A percentile compares a stretch with the other conserved stretches of the same genome.
Evolutionary conservation across 495 filamentous ascomycete genomes (phyloP).

Genomic region (Patellaria atrata): DNA sequence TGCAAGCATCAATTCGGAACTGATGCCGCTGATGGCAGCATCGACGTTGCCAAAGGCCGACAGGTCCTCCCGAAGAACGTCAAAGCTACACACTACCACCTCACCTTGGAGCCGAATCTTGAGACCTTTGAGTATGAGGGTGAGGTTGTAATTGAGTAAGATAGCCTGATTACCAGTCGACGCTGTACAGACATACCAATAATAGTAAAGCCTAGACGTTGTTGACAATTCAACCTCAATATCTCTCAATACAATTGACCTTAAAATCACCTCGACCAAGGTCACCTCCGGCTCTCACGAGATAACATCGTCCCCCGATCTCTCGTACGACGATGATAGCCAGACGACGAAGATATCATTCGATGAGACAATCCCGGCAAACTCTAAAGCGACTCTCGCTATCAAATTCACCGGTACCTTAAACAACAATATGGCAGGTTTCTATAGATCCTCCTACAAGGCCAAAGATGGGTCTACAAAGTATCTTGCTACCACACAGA

Average conservation of each 20-base stretch:
- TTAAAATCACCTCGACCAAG: constrained; percentile 66
- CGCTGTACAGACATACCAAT: too few species aligned
- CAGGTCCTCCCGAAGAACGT: constrained; percentile 55
- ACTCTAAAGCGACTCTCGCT: constrained; percentile 46
- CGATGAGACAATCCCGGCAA: constrained; percentile 41
- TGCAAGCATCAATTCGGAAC: constrained; percentile 23
- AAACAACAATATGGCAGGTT: constrained; percentile 72
- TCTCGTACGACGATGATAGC: constrained; percentile 46
- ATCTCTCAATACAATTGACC: constrained; percentile 72
- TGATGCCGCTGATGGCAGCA: constrained; percentile 22
- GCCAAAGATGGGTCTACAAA: constrained; percentile 45
- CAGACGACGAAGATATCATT: constrained; percentile 54
- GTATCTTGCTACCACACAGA: constrained; percentile 63
- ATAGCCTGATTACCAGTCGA: too few species aligned
- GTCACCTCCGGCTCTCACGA: constrained; percentile 40
- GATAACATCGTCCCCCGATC: constrained; percentile 40
- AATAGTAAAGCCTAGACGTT: constrained; percentile 50
- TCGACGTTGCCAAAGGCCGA: constrained; percentile 39
- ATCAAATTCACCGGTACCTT: constrained; percentile 53
- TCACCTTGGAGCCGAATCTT: constrained; percentile 62
- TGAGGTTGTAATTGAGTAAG: constrained; percentile 51
- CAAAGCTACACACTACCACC: constrained; percentile 55
- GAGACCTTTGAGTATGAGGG: constrained; percentile 56
- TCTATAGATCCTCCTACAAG: constrained; percentile 68
- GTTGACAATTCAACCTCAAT: constrained; percentile 73